Conservation (phyloP, 495 filamentous ascomycete genomes). For the Neurospora sp. region DNA sequence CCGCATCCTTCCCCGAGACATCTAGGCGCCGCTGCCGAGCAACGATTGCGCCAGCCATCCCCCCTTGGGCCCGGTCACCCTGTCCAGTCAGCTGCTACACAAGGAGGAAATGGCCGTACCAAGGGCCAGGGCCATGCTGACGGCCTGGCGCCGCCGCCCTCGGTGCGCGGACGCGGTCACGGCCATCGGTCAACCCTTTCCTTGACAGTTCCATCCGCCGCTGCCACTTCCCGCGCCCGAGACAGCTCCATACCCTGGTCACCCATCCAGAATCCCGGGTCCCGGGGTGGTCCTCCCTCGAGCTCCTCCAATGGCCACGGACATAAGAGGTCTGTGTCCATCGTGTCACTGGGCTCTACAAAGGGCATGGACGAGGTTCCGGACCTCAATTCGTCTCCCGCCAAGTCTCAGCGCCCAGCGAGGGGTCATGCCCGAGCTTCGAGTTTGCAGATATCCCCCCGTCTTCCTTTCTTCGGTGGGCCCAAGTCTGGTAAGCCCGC, state of each 20-base stretch:
- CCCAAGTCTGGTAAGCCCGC: conserved; percentile 22
- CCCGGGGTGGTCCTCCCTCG: neutral
- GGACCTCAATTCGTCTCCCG: neutral
- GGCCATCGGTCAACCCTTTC: conserved; percentile 51
- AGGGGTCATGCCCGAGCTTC: conserved; percentile 70
- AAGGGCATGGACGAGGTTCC: conserved; percentile 30
- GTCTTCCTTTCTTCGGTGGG: conserved; percentile 28
- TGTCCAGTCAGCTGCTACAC: neutral
- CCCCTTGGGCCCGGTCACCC: conserved; percentile 11
- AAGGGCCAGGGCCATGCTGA: conserved; percentile 9
- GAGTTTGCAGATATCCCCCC: conserved; percentile 69
- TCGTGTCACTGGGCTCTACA: conserved; percentile 76
- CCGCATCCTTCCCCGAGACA: neutral
- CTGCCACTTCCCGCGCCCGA: conserved; percentile 25
- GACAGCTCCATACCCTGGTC: conserved; percentile 22
- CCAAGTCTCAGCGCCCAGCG: conserved; percentile 36
- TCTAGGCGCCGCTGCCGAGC: conserved; percentile 5
- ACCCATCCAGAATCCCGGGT: conserved; percentile 1
- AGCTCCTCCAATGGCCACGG: conserved; percentile 18
- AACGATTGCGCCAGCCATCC: conserved; percentile 13
- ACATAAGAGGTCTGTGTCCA: conserved; percentile 77
- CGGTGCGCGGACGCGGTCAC: conserved; percentile 17
- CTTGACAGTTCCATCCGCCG: conserved; percentile 40
- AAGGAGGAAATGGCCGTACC: neutral
- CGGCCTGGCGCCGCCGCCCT: conserved; percentile 28